Evolutionary conservation across 1,139 yeast genomes (phyloP), one percentile per base, ranked within the genome.

Genomic region (Kurtzmaniella natalensis): DNA sequence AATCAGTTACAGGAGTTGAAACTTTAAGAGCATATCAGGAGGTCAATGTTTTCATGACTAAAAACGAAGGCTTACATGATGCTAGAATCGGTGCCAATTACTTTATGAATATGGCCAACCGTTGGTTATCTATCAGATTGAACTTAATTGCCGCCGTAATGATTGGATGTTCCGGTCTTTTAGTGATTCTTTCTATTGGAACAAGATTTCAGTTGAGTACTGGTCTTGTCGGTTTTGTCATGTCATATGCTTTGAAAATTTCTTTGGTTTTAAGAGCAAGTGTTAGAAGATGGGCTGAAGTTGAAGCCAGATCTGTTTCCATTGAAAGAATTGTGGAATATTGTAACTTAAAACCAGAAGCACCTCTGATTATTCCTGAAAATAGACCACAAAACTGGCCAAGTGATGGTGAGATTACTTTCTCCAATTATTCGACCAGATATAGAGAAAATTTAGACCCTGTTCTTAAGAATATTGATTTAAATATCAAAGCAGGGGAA

Each of bases 41-140:
- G 37, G 33, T 36, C 9, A 61, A 49, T 2, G 49, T 69, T 34
- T 63, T 62, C 33, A 39, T 40, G 11, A 44, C 45, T 36, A 48
- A 49, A 19, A 48, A 53, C 30, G 47, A 44, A 25, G 31, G 27
- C 2, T 49, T 51, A 30, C 44, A 58, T 22, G 52, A 60, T 36
- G 43, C 41, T 7, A 53, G 47, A 36, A 41, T 49, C 10, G 47
- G 42, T 24, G 50, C 50, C n/a, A 49, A 48, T 21, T 51, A 51
- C 41, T 41, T 54, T 11, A 53, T 48, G 33, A 48, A 51, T 13
- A 46, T 50, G 11, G 45, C 57, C 35, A 60, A 57, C 35, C 57
- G 70, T 38, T 64, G 71, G 71, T 53, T 64, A 29, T 57, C 66
- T 2, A 55, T 62, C 55, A 52, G 70, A 40, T 54, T 64, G 34